Conservation (phyloP, 768 basidiomycete genomes). For the Guyanaporus albipodus region DNA sequence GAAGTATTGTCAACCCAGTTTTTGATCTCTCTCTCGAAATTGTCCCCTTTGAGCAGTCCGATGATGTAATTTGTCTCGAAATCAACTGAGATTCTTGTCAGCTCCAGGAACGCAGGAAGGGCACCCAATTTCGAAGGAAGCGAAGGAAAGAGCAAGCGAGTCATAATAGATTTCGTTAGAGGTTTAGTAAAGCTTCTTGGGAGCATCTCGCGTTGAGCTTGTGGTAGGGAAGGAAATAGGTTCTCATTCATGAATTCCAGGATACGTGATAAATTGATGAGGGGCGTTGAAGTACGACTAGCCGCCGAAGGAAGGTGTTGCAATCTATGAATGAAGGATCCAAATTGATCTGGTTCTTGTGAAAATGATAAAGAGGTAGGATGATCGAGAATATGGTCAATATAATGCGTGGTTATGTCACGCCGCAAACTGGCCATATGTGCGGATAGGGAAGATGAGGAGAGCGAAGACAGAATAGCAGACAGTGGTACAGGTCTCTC, state of each 20-base stretch:
- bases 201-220: constrained; percentile 43
- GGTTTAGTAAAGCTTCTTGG: constrained; percentile 58
- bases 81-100: constrained; percentile 52
- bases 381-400: constrained; percentile 56
- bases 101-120: constrained; percentile 58
- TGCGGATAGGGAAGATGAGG: constrained; percentile 47
- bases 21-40: constrained; percentile 51
- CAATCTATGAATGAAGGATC: constrained; percentile 42
- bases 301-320: constrained; percentile 43
- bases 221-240: constrained; percentile 55
- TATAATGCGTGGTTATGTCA: constrained; percentile 55
- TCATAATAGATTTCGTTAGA: constrained; percentile 55
- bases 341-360: constrained; percentile 32
- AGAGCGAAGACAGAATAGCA: constrained; percentile 57
- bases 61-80: constrained; percentile 62
- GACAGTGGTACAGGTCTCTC: constrained; percentile 47
- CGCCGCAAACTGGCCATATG: constrained; percentile 62
- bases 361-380: constrained; percentile 41
- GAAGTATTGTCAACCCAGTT: constrained; percentile 66
- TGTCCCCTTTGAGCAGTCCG: constrained; percentile 45
- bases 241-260: constrained; percentile 61
- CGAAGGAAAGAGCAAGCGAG: constrained; percentile 62
- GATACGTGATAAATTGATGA: constrained; percentile 53
- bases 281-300: constrained; percentile 32
- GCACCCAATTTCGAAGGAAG: constrained; percentile 61